These are phyloP conservation scores for Trichosporon ovoides DNA, from an alignment of 1,284 basidiomycete species.

Conservation along the genomic window DNA sequence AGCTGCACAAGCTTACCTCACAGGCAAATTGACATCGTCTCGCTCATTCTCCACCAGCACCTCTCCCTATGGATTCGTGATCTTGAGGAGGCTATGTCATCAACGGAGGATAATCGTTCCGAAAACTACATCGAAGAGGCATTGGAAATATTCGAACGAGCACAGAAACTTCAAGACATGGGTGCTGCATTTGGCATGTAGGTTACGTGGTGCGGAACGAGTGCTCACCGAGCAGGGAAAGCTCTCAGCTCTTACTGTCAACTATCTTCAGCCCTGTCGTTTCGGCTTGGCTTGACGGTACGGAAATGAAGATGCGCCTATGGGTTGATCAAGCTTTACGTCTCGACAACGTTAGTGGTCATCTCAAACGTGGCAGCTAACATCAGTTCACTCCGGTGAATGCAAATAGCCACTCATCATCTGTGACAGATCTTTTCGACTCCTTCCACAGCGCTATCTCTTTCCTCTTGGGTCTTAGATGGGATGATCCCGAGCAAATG, in stretches of 20 bases:
- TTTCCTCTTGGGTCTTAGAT: conserved; percentile 82
- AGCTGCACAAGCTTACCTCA: background rate
- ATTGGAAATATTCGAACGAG: conserved; percentile 72
- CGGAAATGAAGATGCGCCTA: conserved; percentile 80
- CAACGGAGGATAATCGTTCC: conserved; percentile 41
- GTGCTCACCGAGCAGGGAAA: conserved; percentile 15
- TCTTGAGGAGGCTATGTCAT: conserved; percentile 57
- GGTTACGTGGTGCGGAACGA: conserved; percentile 1
- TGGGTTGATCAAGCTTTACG: conserved; percentile 91
- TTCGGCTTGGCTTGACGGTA: conserved; percentile 81
- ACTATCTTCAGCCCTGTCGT: conserved; percentile 85
- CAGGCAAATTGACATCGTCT: conserved; percentile 73
- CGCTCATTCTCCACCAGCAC: conserved; percentile 65
- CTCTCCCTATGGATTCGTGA: conserved; percentile 73
- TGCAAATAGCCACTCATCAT: conserved; percentile 81
- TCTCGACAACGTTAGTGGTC: conserved; percentile 66
- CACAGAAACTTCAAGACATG: conserved; percentile 61
- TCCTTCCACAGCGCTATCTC: conserved; percentile 85
- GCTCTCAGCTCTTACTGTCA: conserved; percentile 58
- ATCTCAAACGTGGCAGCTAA: background rate
- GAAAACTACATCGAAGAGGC: conserved; percentile 81
- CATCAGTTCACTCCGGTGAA: conserved; percentile 74
- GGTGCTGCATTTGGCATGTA: conserved; percentile 60
- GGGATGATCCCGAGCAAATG: conserved; percentile 84
- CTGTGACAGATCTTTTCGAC: conserved; percentile 92